Evolutionary conservation across 768 basidiomycete species (phyloP).

Genomic region (Lactifluus piperatus): DNA sequence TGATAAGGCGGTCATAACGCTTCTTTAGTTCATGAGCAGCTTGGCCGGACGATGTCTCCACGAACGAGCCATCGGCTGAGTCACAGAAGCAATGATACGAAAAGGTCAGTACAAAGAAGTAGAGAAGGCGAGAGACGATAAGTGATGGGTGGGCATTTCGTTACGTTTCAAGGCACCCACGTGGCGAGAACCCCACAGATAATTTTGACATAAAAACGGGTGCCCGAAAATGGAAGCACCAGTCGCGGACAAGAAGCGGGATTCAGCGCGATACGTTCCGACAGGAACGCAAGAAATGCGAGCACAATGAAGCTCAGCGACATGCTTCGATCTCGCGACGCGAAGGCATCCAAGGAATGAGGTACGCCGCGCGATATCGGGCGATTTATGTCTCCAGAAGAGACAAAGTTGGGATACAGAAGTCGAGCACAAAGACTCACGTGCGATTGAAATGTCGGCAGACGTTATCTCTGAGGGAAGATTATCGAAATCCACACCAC

Average conservation of each 20-base stretch:
- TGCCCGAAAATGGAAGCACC: constrained; percentile 3
- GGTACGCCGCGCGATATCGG: neutral
- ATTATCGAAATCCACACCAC: constrained; percentile 16
- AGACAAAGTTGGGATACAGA: neutral
- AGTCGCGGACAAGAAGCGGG: neutral
- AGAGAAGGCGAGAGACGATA: neutral
- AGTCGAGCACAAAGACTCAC: constrained; percentile 23
- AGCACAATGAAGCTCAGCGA: neutral
- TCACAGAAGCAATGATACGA: neutral
- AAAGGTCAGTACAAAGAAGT: constrained; percentile 3
- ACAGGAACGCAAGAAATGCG: neutral
- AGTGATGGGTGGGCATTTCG: neutral
- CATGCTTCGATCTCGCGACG: neutral
- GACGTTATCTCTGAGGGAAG: constrained; percentile 27
- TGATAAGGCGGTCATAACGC: constrained; percentile 58
- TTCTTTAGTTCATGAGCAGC: constrained; percentile 74
- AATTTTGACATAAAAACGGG: neutral
- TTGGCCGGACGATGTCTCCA: constrained; percentile 70
- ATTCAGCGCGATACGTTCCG: neutral
- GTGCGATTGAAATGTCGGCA: constrained; percentile 28
- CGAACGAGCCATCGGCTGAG: constrained; percentile 64
- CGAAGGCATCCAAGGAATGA: neutral
- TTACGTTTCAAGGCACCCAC: constrained; percentile 6
- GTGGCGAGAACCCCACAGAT: neutral
- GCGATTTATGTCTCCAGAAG: neutral